These are phyloP conservation scores for Claviceps capensis DNA, from an alignment of 2,329 filamentous ascomycete genomes.

Conservation along the genomic window DNA sequence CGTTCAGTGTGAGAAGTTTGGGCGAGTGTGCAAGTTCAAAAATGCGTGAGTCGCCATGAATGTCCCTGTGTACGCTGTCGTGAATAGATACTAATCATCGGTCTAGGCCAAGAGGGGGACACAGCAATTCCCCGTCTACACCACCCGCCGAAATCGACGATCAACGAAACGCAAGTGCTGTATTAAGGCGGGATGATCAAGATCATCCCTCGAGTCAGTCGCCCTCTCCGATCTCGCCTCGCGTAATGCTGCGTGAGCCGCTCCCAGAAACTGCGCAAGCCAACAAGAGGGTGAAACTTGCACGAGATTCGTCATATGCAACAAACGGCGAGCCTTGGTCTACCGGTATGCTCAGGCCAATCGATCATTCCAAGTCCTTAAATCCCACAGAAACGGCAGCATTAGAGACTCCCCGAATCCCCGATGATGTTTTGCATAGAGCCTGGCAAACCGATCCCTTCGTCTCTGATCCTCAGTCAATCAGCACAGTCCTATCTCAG, in stretches of 20 bases:
- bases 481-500: conserved; percentile 24
- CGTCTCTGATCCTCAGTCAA: conserved; percentile 27
- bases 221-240: conserved; percentile 35
- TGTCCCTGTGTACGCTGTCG: background rate
- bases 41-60: conserved; percentile 58
- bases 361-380: conserved; percentile 24
- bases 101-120: conserved; percentile 40
- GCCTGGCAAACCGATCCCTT: conserved; percentile 39
- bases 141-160: conserved; percentile 37
- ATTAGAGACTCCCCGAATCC: conserved; percentile 31
- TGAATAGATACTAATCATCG: conserved; percentile 4
- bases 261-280: conserved; percentile 23
- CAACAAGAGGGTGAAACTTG: conserved; percentile 39
- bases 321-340: conserved; percentile 19
- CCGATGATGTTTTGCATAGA: conserved; percentile 33
- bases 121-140: conserved; percentile 41
- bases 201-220: conserved; percentile 28
- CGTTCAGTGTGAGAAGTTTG: conserved; percentile 85
- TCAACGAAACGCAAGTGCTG: conserved; percentile 16
- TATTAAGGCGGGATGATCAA: conserved; percentile 17
- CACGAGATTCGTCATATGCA: conserved; percentile 32
- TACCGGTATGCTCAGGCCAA: conserved; percentile 15
- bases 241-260: conserved; percentile 20
- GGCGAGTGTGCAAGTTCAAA: conserved; percentile 71
- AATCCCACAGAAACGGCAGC: conserved; percentile 22